Evolutionary conservation across 768 basidiomycete species (phyloP).

Genomic region (Ramaria sp.): DNA sequence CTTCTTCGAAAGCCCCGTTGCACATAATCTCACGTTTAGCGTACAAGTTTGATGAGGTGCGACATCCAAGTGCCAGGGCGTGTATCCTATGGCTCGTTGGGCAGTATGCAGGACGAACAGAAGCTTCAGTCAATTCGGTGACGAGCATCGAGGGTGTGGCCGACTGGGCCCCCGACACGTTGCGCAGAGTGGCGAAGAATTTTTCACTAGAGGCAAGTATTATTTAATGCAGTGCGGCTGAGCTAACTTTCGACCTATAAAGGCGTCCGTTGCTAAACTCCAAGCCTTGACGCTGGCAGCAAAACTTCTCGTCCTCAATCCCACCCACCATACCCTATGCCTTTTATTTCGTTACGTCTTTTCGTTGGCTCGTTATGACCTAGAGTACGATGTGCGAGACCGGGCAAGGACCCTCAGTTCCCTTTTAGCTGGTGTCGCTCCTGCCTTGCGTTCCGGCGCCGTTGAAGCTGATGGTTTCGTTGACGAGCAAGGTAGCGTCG

Average conservation of each 20-base stretch:
- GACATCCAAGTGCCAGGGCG: constrained; percentile 70
- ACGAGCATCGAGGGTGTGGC: constrained; percentile 45
- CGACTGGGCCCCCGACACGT: constrained; percentile 81
- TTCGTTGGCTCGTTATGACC: constrained; percentile 78
- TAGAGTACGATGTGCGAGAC: constrained; percentile 84
- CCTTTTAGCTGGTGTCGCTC: constrained; percentile 46
- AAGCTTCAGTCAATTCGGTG: constrained; percentile 10
- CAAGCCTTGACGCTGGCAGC: constrained; percentile 80
- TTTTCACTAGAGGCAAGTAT: constrained; percentile 58
- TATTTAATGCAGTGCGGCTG: not conserved
- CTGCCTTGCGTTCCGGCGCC: constrained; percentile 12
- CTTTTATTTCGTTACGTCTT: constrained; percentile 65
- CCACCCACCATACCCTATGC: constrained; percentile 26
- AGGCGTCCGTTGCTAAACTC: constrained; percentile 64
- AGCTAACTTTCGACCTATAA: not conserved
- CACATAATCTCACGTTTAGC: constrained; percentile 74
- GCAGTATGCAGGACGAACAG: constrained; percentile 52
- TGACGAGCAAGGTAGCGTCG: constrained; percentile 45
- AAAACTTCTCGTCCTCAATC: constrained; percentile 66
- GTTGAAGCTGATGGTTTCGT: constrained; percentile 26
- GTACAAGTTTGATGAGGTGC: constrained; percentile 65
- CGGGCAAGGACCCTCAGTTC: constrained; percentile 70
- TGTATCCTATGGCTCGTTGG: constrained; percentile 92
- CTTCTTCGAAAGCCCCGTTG: constrained; percentile 29
- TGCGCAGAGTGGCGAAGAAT: constrained; percentile 66